These are phyloP conservation scores for Monilinia laxa DNA, from an alignment of 2,329 filamentous ascomycete species.

Conservation along the genomic window DNA sequence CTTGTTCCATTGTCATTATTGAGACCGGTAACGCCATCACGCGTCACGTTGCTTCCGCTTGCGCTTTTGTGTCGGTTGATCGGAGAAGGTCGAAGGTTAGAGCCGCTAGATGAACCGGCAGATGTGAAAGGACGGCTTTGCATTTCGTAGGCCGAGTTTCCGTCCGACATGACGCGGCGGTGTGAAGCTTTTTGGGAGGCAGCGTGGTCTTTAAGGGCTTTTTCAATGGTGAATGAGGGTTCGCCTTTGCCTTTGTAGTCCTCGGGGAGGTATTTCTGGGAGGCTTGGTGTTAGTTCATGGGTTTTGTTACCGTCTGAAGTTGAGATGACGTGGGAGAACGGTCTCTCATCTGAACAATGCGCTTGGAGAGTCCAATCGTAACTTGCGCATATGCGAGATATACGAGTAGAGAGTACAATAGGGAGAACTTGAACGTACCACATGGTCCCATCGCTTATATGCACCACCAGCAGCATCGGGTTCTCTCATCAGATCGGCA, in stretches of 20 bases:
- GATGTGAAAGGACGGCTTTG: conserved; percentile 39
- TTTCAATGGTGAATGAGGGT: conserved; percentile 70
- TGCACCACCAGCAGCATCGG: conserved; percentile 64
- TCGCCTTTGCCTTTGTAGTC: conserved; percentile 84
- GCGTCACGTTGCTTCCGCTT: conserved; percentile 39
- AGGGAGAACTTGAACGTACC: conserved; percentile 56
- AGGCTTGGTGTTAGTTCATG: conserved; percentile 15
- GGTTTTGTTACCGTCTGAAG: neutral
- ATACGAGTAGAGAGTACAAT: neutral
- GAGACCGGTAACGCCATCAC: neutral
- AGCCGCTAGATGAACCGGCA: conserved; percentile 18
- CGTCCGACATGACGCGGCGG: conserved; percentile 33
- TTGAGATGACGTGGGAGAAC: neutral
- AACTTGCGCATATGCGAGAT: too few species aligned
- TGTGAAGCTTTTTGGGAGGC: conserved; percentile 41
- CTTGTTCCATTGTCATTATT: neutral
- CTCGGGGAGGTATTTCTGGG: conserved; percentile 66
- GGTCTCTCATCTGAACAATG: neutral
- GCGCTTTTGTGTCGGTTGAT: conserved; percentile 47
- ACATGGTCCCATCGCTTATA: conserved; percentile 74
- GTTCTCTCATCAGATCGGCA: conserved; percentile 78
- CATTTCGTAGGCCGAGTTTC: conserved; percentile 50
- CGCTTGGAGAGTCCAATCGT: too few species aligned
- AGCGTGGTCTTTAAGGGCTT: conserved; percentile 58
- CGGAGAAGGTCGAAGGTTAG: neutral